Evolutionary conservation across 495 filamentous ascomycete genomes (phyloP).

Genomic region (Podospora pseudocomata): DNA sequence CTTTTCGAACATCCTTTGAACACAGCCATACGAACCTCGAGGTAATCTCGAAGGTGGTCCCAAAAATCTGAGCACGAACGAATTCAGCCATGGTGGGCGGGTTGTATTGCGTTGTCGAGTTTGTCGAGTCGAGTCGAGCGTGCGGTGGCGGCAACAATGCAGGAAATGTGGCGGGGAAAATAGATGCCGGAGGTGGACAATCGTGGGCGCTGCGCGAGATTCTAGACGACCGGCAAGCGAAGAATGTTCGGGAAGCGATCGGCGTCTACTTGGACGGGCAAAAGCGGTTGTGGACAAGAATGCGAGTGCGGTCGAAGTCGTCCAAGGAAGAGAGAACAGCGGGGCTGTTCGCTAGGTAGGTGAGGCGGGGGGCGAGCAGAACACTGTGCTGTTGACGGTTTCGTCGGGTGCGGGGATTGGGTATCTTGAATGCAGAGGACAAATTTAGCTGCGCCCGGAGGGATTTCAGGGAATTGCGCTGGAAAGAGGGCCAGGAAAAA

Average conservation of each 20-base stretch:
- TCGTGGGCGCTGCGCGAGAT: background rate
- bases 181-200: background rate
- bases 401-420: background rate
- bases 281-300: background rate
- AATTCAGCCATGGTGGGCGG: conserved; percentile 82
- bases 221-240: background rate
- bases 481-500: background rate
- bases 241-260: background rate
- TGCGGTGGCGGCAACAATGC: background rate
- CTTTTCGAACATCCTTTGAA: conserved; percentile 17
- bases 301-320: background rate
- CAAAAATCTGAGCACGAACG: conserved; percentile 98
- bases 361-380: background rate
- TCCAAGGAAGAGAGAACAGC: background rate
- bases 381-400: background rate
- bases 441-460: background rate
- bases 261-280: background rate
- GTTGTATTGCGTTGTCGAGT: conserved; percentile 6
- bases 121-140: background rate
- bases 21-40: conserved; percentile 52
- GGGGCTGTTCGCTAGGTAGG: background rate
- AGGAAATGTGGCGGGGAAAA: background rate
- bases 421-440: background rate
- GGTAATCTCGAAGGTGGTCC: conserved; percentile 99
- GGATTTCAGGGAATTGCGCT: background rate